Evolutionary conservation across 805 yeast species (phyloP), one percentile per base, ranked within the genome.

Genomic region (Ogataea haglerorum): DNA sequence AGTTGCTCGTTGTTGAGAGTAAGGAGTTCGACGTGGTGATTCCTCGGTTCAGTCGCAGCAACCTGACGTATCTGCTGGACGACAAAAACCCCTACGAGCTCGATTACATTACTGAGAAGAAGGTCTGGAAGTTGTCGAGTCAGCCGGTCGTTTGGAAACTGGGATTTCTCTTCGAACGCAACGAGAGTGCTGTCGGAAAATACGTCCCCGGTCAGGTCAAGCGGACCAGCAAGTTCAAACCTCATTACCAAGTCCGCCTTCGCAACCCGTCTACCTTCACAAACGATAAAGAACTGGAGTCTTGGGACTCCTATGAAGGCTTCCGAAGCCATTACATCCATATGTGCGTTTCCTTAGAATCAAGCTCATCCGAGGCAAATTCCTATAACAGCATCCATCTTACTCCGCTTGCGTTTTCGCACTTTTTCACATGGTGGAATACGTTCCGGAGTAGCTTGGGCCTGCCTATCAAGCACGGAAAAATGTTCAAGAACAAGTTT

Each of bases 281-380:
- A 0, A 37, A 21, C 34, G 46, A 43, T 3, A 58, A 67, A 3
- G 78, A 78, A 22, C 52, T 58, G 13, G 63, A 59, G 0, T 53
- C 55, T 2, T 89, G 89, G 64, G 98, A 91, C 63, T 86, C 96
- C 0, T 91, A 82, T 58, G 64, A 61, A 10, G 88, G 83, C 0
- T 93, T 80, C 67, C 67, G 98, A 56, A 84, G 95, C 47, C 82
- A 88, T 40, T 90, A 78, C 56, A 69, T 91, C 9, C 96, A 88
- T 56, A 58, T 85, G 69, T 77, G 89, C 0, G 64, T 85, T 27
- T 63, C 77, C 0, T 66, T 85, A 23, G 53, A 65, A 3, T 76
- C 85, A 6, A 61, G 34, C 48, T 21, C 43, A 42, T 9, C 68
- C 29, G 15, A 24, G 10, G 19, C 47, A 13, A 39, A 36, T 3